phyloP scores from a whole-genome alignment of 2,329 filamentous ascomycete species.

The Diaporthe eres region DNA sequence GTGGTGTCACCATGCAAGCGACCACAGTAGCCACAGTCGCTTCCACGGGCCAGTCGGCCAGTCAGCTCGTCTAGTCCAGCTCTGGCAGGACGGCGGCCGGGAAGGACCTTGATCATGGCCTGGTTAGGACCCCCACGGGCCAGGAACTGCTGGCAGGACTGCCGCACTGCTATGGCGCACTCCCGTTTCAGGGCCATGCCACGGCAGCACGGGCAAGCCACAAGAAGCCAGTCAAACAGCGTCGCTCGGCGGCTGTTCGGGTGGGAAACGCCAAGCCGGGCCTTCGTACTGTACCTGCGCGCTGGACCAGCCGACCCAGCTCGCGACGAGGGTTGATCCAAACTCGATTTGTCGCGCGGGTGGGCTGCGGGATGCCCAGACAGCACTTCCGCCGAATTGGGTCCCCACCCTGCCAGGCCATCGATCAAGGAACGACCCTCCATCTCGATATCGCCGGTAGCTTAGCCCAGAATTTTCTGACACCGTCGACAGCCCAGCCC shows the following conservation, averaged over 20 bases:
- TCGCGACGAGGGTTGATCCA: constrained; percentile 25
- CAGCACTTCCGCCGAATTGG: constrained; percentile 32
- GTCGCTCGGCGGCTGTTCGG: neutral
- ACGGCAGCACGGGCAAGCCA: neutral
- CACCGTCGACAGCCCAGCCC: neutral
- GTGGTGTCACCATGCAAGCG: neutral
- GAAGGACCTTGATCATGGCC: constrained; percentile 12
- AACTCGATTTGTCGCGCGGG: constrained; percentile 14
- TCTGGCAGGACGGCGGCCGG: constrained; percentile 9
- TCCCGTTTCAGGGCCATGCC: constrained; percentile 28
- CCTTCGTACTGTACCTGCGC: constrained; percentile 9
- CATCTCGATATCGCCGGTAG: constrained; percentile 14
- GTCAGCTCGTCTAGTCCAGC: constrained; percentile 18
- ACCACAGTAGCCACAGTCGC: neutral
- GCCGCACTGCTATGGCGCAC: neutral
- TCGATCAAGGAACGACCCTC: constrained; percentile 23
- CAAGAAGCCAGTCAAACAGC: neutral
- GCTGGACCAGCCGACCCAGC: neutral
- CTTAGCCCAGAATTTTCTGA: constrained; percentile 11
- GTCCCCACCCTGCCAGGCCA: neutral
- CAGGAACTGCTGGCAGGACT: constrained; percentile 1
- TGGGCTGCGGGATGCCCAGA: constrained; percentile 25
- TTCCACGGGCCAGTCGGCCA: neutral
- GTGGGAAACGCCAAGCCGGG: constrained; percentile 20
- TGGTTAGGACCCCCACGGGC: constrained; percentile 20